Conservation (phyloP, 192 early-diverging fungal genomes). For the Linderina pennispora region DNA sequence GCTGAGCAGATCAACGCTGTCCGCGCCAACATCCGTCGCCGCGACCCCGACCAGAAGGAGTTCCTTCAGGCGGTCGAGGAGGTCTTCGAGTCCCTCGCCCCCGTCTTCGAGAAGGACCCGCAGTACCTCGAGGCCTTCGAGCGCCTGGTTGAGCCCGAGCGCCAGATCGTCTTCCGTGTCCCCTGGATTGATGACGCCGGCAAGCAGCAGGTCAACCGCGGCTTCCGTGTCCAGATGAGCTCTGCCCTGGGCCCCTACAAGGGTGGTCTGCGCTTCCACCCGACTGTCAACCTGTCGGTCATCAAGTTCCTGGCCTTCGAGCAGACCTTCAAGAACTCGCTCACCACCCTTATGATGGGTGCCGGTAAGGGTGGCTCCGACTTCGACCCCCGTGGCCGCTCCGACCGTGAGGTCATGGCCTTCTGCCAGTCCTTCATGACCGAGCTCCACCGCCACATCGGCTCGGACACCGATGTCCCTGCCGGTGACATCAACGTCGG, state of each 20-base stretch:
- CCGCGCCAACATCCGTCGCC: constrained; percentile 27
- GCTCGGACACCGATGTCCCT: constrained; percentile 48
- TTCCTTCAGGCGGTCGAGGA: constrained; percentile 49
- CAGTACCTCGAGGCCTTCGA: constrained; percentile 44
- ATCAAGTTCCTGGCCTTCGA: constrained; percentile 54
- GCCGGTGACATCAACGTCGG: constrained; percentile 52
- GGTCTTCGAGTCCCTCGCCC: constrained; percentile 44
- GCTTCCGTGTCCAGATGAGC: constrained; percentile 54
- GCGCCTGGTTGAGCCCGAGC: constrained; percentile 50
- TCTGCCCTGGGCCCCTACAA: constrained; percentile 55
- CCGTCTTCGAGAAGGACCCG: constrained; percentile 44
- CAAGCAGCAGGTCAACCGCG: constrained; percentile 47
- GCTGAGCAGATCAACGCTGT: constrained; percentile 33
- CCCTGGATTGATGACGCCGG: constrained; percentile 50
- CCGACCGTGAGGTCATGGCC: constrained; percentile 48
- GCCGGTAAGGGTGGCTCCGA: constrained; percentile 51
- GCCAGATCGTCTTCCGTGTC: constrained; percentile 49
- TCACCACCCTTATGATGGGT: constrained; percentile 51
- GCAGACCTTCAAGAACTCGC: constrained; percentile 55
- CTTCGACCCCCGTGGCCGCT: constrained; percentile 46
- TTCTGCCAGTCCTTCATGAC: constrained; percentile 53
- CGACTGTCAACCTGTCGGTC: constrained; percentile 50
- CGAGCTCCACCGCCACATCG: constrained; percentile 52
- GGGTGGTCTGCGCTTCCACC: constrained; percentile 53
- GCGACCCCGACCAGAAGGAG: constrained; percentile 45